Evolutionary conservation across 2,329 filamentous ascomycete genomes (phyloP), one percentile per base, ranked within the genome.

Genomic region (Sporothrix dimorphospora): DNA sequence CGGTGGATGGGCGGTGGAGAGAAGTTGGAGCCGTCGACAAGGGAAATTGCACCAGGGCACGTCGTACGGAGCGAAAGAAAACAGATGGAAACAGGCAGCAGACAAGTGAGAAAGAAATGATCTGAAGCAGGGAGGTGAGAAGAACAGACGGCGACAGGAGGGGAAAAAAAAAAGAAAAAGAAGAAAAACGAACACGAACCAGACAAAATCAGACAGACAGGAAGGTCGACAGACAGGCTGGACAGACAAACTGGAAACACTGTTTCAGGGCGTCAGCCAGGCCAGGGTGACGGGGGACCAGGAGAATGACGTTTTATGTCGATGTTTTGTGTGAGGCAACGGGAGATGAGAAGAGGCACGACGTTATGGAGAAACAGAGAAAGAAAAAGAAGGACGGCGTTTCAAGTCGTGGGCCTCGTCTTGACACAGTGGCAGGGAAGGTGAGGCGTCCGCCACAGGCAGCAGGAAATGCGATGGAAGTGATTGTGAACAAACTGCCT

Each of bases 271-370:
- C 4, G 2, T n/a, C 21, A 27, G 55, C 55, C 55, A 14, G 34
- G 67, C 51, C 49, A 57, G 24, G 49, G 38, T 30, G 47, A 12
- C 45, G 24, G 49, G 38, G 47, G 47, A 12, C 21, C 21, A 45
- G 34, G 51, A 51, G 45, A 27, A 34, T 38, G 55, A 8, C 30
- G 53, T 70, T 63, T 70, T 49, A 63, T 63, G 69, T 63, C 27
- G 30, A 70, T 30, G 55, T 70, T 63, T 70, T 70, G 53, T n/a
- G 51, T 61, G 55, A 47, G 21, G 38, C 67, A 57, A 24, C 49
- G 12, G n/a, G 27, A 34, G 24, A 67, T 34, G 66, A 69, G 47
- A 68, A 67, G 42, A 42, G 19, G 19, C 5, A 45, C 14, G 40
- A 66, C 12, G 19, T 47, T n/a, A 49, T 49, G 16, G 5, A 38